Conservation (phyloP, 805 yeast species). For the Lachancea waltii region DNA sequence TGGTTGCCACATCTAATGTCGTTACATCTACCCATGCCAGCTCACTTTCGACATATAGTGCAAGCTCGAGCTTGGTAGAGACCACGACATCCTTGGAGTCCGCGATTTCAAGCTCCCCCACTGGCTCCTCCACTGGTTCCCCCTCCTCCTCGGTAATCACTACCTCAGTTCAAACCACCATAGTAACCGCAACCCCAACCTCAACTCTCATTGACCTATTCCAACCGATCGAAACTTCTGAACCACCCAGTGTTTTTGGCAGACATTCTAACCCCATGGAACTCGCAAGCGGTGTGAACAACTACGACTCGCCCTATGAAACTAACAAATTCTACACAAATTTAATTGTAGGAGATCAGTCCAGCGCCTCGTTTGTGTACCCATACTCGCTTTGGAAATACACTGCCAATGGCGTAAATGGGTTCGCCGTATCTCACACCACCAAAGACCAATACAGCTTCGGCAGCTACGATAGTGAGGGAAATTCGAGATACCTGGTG, state of each 20-base stretch:
- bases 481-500: slow-evolving; percentile 39
- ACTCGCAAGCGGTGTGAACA: slow-evolving; percentile 43
- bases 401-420: slow-evolving; percentile 36
- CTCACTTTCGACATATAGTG: slow-evolving; percentile 4
- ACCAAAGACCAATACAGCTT: slow-evolving; percentile 37
- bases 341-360: slow-evolving; percentile 49
- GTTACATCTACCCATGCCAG: slow-evolving; percentile 1
- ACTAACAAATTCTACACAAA: slow-evolving; percentile 77
- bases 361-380: slow-evolving; percentile 50
- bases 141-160: slow-evolving; percentile 12
- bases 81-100: too few relatives aligned
- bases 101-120: too few relatives aligned
- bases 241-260: slow-evolving; percentile 43
- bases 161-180: slow-evolving; percentile 9
- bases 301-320: slow-evolving; percentile 41
- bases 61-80: slow-evolving; percentile 12
- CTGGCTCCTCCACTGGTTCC: too few relatives aligned
- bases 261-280: slow-evolving; percentile 40
- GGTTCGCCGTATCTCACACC: slow-evolving; percentile 59
- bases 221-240: slow-evolving; percentile 38
- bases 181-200: slow-evolving; percentile 16
- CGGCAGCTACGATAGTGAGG: slow-evolving; percentile 42
- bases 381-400: slow-evolving; percentile 64
- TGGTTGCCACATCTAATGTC: slow-evolving; percentile 8
- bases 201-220: slow-evolving; percentile 40